Evolutionary conservation across 371 early-diverging fungal genomes (phyloP).

Genomic region (Mucor saturninus): DNA sequence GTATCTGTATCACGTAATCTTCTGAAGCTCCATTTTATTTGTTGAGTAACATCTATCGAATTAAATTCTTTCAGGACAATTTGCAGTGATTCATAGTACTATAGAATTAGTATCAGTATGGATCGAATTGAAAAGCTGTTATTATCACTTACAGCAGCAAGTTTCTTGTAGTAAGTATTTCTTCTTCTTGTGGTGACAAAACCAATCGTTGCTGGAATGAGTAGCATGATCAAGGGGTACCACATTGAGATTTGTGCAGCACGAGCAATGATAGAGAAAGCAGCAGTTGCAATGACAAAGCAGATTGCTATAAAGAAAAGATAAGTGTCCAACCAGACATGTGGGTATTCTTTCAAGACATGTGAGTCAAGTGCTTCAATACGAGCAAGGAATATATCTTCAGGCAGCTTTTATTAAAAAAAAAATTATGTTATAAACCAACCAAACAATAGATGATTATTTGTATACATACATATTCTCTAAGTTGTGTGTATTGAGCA

Average conservation of each 20-base stretch:
- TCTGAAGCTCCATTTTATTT: slow-evolving; percentile 44
- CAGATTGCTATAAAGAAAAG: slow-evolving; percentile 35
- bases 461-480: slow-evolving; percentile 27
- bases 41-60: slow-evolving; percentile 31
- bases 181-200: slow-evolving; percentile 43
- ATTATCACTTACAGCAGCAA: slow-evolving; percentile 20
- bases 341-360: slow-evolving; percentile 34
- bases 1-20: slow-evolving; percentile 40
- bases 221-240: slow-evolving; percentile 41
- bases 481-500: slow-evolving; percentile 24
- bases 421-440: slow-evolving; percentile 6
- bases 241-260: slow-evolving; percentile 35
- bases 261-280: slow-evolving; percentile 40
- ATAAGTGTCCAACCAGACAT: slow-evolving; percentile 41
- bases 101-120: not conserved
- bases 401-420: slow-evolving; percentile 27
- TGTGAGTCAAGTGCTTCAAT: slow-evolving; percentile 29
- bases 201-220: slow-evolving; percentile 37
- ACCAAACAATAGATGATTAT: slow-evolving; percentile 3
- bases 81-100: slow-evolving; percentile 44
- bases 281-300: slow-evolving; percentile 42
- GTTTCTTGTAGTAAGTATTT: slow-evolving; percentile 27
- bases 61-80: slow-evolving; percentile 40
- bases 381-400: slow-evolving; percentile 34
- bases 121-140: too few relatives aligned